A percentile compares a stretch with the other conserved stretches of the same genome.
Evolutionary conservation across 2,329 filamentous ascomycete species (phyloP).

Genomic region (Alternaria longipes): DNA sequence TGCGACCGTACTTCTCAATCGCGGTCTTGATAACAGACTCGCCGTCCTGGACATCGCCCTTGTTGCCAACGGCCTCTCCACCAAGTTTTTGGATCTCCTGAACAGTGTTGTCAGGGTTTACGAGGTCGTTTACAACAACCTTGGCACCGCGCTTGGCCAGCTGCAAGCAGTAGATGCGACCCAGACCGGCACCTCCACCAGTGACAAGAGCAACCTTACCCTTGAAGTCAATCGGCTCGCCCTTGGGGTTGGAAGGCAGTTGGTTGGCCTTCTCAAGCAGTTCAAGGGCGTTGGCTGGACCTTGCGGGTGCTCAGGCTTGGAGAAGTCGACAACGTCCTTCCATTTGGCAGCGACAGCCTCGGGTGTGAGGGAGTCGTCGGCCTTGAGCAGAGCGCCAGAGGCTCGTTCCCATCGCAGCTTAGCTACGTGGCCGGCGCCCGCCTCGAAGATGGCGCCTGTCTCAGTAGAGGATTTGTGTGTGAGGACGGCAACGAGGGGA

Average conservation of each 20-base stretch:
- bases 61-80: constrained; percentile 90
- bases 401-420: constrained; percentile 94
- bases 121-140: constrained; percentile 95
- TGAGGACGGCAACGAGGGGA: constrained; percentile 86
- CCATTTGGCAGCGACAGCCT: constrained; percentile 90
- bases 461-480: constrained; percentile 88
- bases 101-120: constrained; percentile 88
- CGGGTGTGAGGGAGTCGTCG: constrained; percentile 86
- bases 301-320: constrained; percentile 80
- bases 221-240: constrained; percentile 48
- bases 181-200: constrained; percentile 67
- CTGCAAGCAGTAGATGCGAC: constrained; percentile 86
- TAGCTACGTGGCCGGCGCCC: constrained; percentile 90
- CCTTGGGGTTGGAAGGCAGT: constrained; percentile 44
- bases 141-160: constrained; percentile 86
- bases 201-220: constrained; percentile 51
- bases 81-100: constrained; percentile 90
- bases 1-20: constrained; percentile 90
- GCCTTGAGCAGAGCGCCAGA: constrained; percentile 88
- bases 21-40: constrained; percentile 90
- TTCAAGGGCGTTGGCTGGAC: constrained; percentile 86
- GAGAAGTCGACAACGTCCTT: constrained; percentile 87
- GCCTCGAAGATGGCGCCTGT: constrained; percentile 92
- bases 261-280: constrained; percentile 60
- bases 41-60: constrained; percentile 92